These are phyloP conservation scores for Lithocarpus polystachyus DNA, from an alignment of 306 rosid genomes.

Conservation along the genomic window DNA sequence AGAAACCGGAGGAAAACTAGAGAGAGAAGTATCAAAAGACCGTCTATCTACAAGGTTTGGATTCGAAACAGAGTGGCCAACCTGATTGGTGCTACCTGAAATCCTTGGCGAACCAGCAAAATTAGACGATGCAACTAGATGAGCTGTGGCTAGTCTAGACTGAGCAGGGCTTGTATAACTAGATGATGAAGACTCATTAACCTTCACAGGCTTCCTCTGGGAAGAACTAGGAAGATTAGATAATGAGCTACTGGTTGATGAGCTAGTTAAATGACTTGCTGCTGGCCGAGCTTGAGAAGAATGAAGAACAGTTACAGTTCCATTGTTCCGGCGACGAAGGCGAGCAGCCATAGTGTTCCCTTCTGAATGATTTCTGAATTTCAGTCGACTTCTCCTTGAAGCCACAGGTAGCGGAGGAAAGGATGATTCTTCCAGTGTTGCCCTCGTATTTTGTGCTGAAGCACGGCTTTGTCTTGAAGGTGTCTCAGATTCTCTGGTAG, in stretches of 20 bases:
- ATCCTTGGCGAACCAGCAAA: background rate
- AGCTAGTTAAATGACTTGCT: background rate
- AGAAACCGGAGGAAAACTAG: background rate
- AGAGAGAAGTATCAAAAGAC: background rate
- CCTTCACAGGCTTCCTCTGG: slow-evolving; percentile 21
- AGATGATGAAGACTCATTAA: slow-evolving; percentile 31
- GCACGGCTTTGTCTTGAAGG: background rate
- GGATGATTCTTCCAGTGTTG: slow-evolving; percentile 2
- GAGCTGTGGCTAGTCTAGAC: background rate
- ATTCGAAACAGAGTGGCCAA: background rate
- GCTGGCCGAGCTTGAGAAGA: slow-evolving; percentile 3
- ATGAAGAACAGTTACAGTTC: background rate
- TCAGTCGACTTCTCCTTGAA: background rate
- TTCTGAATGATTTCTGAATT: background rate
- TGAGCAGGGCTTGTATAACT: slow-evolving; percentile 6
- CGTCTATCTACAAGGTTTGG: background rate
- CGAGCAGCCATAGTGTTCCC: background rate
- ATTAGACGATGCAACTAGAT: background rate
- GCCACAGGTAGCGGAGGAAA: slow-evolving; percentile 10
- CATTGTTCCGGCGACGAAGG: background rate
- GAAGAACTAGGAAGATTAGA: slow-evolving; percentile 3
- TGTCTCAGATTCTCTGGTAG: background rate
- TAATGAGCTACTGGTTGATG: slow-evolving; percentile 10
- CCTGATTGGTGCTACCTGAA: background rate
- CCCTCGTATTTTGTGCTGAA: background rate